Conservation (phyloP, 495 filamentous ascomycete species). For the Choiromyces venosus region DNA sequence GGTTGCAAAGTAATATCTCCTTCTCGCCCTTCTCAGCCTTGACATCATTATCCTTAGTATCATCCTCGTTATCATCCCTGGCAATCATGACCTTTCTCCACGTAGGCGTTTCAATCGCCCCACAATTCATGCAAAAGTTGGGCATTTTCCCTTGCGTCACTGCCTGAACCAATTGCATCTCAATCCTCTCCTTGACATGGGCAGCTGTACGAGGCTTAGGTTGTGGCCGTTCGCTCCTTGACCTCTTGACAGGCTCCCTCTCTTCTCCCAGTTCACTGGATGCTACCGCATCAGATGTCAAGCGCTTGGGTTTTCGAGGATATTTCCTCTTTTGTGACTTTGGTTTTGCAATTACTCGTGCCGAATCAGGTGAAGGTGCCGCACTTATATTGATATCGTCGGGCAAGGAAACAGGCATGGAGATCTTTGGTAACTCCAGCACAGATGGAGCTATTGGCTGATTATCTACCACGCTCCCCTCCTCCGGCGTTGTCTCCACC, state of each 20-base stretch:
- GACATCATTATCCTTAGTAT: constrained; percentile 59
- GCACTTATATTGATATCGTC: constrained; percentile 27
- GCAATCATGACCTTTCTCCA: constrained; percentile 77
- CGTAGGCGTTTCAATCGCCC: constrained; percentile 87
- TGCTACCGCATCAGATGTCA: constrained; percentile 21
- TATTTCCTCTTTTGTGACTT: constrained; percentile 34
- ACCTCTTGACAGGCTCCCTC: constrained; percentile 36
- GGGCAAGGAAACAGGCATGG: constrained; percentile 7
- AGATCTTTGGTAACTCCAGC: background rate
- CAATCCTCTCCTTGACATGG: constrained; percentile 40
- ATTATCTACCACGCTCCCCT: background rate
- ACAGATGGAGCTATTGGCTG: constrained; percentile 5
- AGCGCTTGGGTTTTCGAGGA: constrained; percentile 28
- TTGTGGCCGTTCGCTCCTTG: constrained; percentile 26
- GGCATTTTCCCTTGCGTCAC: constrained; percentile 61
- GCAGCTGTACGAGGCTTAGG: constrained; percentile 32
- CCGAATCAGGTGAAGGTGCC: constrained; percentile 32
- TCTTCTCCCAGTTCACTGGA: constrained; percentile 41
- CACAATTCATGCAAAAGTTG: constrained; percentile 83
- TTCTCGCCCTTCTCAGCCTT: constrained; percentile 56
- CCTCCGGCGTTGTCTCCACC: constrained; percentile 11
- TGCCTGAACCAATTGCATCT: constrained; percentile 38
- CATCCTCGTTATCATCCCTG: constrained; percentile 49
- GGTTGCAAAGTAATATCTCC: constrained; percentile 79
- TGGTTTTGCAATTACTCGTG: constrained; percentile 19